Base-by-base conservation (phyloP, 2,329 filamentous ascomycete genomes). In the Botrytis squamosa region DNA sequence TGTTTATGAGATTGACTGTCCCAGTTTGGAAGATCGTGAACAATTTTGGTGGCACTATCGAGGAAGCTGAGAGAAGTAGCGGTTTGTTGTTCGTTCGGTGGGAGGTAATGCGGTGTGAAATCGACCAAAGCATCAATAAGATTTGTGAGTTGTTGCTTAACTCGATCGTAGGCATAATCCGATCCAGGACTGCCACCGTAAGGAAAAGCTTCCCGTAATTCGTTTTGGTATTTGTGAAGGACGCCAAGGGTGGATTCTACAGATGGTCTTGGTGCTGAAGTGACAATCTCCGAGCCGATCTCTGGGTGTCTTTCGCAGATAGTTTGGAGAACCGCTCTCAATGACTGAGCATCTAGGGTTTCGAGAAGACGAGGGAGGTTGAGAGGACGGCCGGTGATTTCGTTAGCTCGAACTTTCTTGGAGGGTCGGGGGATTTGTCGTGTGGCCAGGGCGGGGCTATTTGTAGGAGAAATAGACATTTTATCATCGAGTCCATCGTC, bases 91-190 rank as follows among this genome's bases (percentile, higher is more conserved):
- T 99, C 96, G 80, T 93, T 92, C 0, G 96, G 96, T 20, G 96
- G 96, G 4, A 99, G 89, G 80, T 97, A 99, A 82, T 98, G 94
- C 6, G 94, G 94, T 0, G 95, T 98, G 81, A 97, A 99, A 81
- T 99, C 96, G 81, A 92, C 91, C 63, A 99, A 87, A 62, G 96
- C 94, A 74, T 98, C 94, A 74, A 98, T 89, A 38, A 99, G 88
- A 74, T 93, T 91, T 40, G 90, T 85, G 29, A 98, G 87, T 55
- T 92, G 89, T 77, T 95, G 92, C 78, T 92, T 93, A 72, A 98
- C 93, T 78, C 96, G 90, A 81, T 98, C 97, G 82, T 98, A 99
- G 69, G 94, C 92, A 84, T 98, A 98, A 82, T 98, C 95, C 60
- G 94, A 94, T 74, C 90, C 93, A 20, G 92, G 88, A 78, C 94